These are phyloP conservation scores for Xylaria sp. DNA, from an alignment of 2,329 filamentous ascomycete species.

Conservation along the genomic window DNA sequence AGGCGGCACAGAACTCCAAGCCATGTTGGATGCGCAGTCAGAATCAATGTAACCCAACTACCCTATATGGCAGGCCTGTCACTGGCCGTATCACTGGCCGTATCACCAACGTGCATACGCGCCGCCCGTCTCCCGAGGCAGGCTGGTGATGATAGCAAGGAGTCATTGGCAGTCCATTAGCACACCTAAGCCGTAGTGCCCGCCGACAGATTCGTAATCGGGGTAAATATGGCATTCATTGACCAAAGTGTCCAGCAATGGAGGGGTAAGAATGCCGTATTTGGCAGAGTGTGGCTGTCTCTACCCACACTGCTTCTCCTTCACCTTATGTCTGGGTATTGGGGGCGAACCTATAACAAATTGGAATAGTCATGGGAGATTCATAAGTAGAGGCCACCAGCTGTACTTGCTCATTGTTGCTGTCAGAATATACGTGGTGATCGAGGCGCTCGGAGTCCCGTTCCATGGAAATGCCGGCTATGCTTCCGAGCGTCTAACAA, in stretches of 20 bases:
- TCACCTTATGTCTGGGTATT: background rate
- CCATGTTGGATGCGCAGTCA: constrained; percentile 7
- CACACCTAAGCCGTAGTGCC: constrained; percentile 10
- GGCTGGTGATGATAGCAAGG: background rate
- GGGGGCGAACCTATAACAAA: background rate
- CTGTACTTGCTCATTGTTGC: background rate
- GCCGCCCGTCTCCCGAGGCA: background rate
- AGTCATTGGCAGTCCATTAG: constrained; percentile 2
- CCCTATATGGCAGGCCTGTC: background rate
- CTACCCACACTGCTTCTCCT: background rate
- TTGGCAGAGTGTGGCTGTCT: background rate
- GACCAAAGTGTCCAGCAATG: constrained; percentile 2
- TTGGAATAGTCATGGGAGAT: background rate
- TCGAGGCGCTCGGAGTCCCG: background rate
- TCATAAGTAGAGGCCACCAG: background rate
- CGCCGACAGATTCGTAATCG: background rate
- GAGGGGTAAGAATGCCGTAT: constrained; percentile 14
- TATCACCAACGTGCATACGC: background rate
- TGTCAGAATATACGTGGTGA: background rate
- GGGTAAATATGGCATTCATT: constrained; percentile 12
- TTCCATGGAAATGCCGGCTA: background rate
- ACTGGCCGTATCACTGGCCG: too few species aligned
- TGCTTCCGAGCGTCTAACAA: background rate
- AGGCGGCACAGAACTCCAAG: constrained; percentile 16
- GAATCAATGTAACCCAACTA: constrained; percentile 24